These are phyloP conservation scores for Thalassiosira ordinaria DNA, from an alignment of 352 stramenopile species.

Conservation along the genomic window DNA sequence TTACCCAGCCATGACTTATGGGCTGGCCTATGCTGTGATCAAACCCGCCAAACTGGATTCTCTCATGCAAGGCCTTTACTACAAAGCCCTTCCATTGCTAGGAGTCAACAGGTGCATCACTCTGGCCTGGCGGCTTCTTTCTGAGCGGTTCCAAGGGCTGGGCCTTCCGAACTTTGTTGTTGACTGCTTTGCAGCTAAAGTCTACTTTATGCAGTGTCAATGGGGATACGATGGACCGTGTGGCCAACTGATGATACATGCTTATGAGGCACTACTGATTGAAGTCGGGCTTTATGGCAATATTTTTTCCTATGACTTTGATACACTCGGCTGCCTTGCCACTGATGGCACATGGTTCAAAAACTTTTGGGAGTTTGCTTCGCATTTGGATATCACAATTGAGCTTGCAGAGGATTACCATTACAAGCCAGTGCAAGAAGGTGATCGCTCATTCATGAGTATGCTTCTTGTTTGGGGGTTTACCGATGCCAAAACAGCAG, in stretches of 20 bases:
- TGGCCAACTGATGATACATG: neutral
- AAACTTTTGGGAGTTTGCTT: conserved; percentile 13
- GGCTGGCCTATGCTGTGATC: neutral
- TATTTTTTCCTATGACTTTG: neutral
- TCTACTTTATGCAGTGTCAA: neutral
- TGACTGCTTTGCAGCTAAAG: neutral
- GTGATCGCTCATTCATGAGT: conserved; percentile 1
- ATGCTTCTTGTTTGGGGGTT: neutral
- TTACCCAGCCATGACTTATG: neutral
- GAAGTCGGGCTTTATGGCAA: conserved; percentile 10
- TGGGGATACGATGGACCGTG: neutral
- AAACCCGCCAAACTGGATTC: neutral
- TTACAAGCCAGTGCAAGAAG: neutral
- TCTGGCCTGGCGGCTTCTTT: neutral
- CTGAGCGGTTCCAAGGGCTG: conserved; percentile 9
- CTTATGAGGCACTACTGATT: conserved; percentile 1
- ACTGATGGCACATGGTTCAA: conserved; percentile 29
- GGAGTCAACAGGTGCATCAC: conserved; percentile 24
- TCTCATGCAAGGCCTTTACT: neutral
- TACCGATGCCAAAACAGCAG: neutral
- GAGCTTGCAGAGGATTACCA: neutral
- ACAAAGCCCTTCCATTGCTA: neutral
- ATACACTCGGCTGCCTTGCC: neutral
- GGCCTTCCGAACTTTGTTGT: conserved; percentile 14
- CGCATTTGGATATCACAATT: neutral